Evolutionary conservation across 352 stramenopile species (phyloP).

Genomic region (Phytopythium chamaehyphon): DNA sequence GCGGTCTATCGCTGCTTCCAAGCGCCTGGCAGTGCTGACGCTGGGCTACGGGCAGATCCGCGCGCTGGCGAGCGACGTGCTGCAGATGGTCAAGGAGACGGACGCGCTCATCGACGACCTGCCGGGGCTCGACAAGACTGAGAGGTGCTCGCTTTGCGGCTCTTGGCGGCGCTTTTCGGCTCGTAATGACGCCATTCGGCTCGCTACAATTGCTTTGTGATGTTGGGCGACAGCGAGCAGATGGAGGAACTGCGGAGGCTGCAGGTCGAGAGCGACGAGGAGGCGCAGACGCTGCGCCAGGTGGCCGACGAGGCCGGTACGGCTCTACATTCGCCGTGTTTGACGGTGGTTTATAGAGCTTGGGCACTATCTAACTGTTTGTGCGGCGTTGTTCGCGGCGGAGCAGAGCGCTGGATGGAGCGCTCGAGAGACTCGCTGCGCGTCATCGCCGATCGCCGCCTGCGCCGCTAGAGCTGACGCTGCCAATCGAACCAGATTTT

Average conservation of each 20-base stretch:
- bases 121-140: constrained; percentile 75
- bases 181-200: not conserved
- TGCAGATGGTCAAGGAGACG: constrained; percentile 77
- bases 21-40: too few relatives aligned
- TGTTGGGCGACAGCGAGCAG: constrained; percentile 43
- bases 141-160: constrained; percentile 57
- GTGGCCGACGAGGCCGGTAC: constrained; percentile 77
- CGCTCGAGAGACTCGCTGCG: constrained; percentile 74
- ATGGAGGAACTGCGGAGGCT: constrained; percentile 72
- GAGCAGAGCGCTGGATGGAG: constrained; percentile 74
- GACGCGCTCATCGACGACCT: constrained; percentile 77
- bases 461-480: constrained; percentile 36
- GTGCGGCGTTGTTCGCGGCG: too few relatives aligned
- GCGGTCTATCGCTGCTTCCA: too few relatives aligned
- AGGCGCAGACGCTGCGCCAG: constrained; percentile 78
- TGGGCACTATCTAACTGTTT: too few relatives aligned
- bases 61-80: constrained; percentile 66
- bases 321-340: not conserved
- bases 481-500: constrained; percentile 7
- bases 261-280: constrained; percentile 82
- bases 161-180: too few relatives aligned
- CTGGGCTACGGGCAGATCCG: constrained; percentile 44
- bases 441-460: constrained; percentile 76
- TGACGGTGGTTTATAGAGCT: not conserved
- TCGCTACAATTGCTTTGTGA: not conserved